A percentile compares a stretch with the other conserved stretches of the same genome.
Evolutionary conservation across 2,329 filamentous ascomycete species (phyloP).

Genomic region (Tolypocladium endophyticum): DNA sequence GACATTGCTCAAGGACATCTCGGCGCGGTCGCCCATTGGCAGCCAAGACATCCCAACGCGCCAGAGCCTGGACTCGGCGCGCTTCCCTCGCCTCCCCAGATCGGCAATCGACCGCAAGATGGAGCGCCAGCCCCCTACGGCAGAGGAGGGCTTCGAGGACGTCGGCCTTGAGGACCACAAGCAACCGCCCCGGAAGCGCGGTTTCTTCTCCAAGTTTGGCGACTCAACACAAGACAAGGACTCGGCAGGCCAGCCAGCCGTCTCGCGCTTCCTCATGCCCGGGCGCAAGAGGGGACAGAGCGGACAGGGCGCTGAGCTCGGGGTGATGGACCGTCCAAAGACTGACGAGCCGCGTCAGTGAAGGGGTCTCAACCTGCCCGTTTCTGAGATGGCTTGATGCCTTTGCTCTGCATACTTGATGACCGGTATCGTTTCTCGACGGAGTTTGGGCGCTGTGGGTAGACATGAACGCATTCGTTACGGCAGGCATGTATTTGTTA

Average conservation of each 20-base stretch:
- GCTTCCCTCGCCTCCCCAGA: constrained; percentile 51
- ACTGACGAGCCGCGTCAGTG: constrained; percentile 9
- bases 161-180: constrained; percentile 75
- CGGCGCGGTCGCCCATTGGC: constrained; percentile 68
- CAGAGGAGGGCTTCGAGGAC: constrained; percentile 80
- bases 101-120: constrained; percentile 49
- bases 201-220: constrained; percentile 69
- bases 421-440: constrained; percentile 5
- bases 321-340: constrained; percentile 42
- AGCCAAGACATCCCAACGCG: constrained; percentile 52
- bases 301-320: constrained; percentile 61
- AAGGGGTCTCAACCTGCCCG: not conserved
- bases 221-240: constrained; percentile 36
- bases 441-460: constrained; percentile 16
- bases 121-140: constrained; percentile 50
- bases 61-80: constrained; percentile 70
- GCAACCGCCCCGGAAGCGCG: constrained; percentile 40
- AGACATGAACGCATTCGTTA: constrained; percentile 15
- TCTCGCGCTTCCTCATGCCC: constrained; percentile 54
- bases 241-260: constrained; percentile 24
- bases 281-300: constrained; percentile 58
- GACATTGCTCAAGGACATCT: constrained; percentile 60
- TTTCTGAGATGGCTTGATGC: constrained; percentile 1
- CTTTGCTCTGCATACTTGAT: not conserved
- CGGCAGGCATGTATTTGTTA: constrained; percentile 6